Evolutionary conservation across 2,329 filamentous ascomycete genomes (phyloP).

Genomic region (Colletotrichum costaricense): DNA sequence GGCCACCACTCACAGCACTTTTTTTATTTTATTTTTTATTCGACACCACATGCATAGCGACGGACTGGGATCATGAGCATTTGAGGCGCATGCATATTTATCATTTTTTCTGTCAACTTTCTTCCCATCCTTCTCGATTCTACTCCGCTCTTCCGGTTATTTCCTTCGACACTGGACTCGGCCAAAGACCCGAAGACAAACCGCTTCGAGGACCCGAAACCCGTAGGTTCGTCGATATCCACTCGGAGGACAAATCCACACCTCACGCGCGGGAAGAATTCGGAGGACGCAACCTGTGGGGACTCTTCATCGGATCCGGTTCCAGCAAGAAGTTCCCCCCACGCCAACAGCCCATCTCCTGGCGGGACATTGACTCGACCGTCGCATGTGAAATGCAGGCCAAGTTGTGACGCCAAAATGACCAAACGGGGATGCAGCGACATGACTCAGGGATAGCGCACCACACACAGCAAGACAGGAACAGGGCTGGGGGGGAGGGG

Average conservation of each 20-base stretch:
- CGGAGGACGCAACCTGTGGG: conserved; percentile 8
- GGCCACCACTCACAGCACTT: not conserved
- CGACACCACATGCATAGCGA: conserved; percentile 36
- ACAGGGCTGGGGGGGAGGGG: not conserved
- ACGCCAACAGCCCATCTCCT: conserved; percentile 21
- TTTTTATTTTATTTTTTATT: not conserved
- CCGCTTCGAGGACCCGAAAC: not conserved
- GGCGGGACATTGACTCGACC: conserved; percentile 20
- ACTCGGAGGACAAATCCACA: conserved; percentile 1
- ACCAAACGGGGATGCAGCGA: conserved; percentile 12
- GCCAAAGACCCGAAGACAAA: not conserved
- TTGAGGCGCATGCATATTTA: conserved; percentile 24
- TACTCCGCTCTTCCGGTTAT: not conserved
- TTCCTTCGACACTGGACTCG: not conserved
- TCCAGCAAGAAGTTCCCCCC: conserved; percentile 5
- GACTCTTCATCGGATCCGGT: conserved; percentile 3
- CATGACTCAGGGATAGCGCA: conserved; percentile 24
- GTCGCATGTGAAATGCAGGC: conserved; percentile 30
- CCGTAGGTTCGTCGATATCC: not conserved
- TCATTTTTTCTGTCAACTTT: not conserved
- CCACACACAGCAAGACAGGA: not conserved
- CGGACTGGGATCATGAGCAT: conserved; percentile 25
- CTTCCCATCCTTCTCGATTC: not conserved
- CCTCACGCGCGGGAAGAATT: conserved; percentile 8
- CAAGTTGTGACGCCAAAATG: conserved; percentile 28